phyloP scores from a whole-genome alignment of 192 early-diverging fungal species.

The Backusella macrospora region DNA sequence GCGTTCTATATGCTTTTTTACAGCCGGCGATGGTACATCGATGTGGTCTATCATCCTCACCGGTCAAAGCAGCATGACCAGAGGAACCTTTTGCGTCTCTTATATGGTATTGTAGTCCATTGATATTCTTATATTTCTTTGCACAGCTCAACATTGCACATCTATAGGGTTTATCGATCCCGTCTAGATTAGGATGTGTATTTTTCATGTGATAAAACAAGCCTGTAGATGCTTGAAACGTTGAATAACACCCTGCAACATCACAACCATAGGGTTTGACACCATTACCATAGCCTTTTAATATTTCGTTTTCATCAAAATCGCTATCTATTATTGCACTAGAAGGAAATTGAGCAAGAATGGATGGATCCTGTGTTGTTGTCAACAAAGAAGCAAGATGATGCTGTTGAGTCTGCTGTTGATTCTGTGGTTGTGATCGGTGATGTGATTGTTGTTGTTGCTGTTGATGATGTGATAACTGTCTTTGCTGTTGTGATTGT shows the following conservation, averaged over 20 bases:
- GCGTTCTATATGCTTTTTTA: constrained; percentile 39
- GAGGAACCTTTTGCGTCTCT: constrained; percentile 55
- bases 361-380: constrained; percentile 24
- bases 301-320: background rate
- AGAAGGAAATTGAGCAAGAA: constrained; percentile 33
- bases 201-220: constrained; percentile 51
- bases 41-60: constrained; percentile 25
- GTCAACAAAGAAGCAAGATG: background rate
- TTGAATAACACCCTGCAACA: constrained; percentile 34
- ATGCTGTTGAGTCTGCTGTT: background rate
- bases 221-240: constrained; percentile 34
- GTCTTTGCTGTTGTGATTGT: background rate
- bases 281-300: constrained; percentile 17
- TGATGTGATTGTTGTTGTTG: constrained; percentile 1
- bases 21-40: constrained; percentile 36
- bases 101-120: constrained; percentile 82
- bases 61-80: constrained; percentile 21
- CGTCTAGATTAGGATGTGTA: constrained; percentile 28
- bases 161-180: constrained; percentile 59
- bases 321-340: background rate
- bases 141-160: constrained; percentile 69
- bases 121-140: constrained; percentile 81
- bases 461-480: background rate
- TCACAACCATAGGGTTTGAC: constrained; percentile 45
- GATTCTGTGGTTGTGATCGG: background rate